phyloP scores from a whole-genome alignment of 495 filamentous ascomycete genomes.

The Penicillium flavigenum region DNA sequence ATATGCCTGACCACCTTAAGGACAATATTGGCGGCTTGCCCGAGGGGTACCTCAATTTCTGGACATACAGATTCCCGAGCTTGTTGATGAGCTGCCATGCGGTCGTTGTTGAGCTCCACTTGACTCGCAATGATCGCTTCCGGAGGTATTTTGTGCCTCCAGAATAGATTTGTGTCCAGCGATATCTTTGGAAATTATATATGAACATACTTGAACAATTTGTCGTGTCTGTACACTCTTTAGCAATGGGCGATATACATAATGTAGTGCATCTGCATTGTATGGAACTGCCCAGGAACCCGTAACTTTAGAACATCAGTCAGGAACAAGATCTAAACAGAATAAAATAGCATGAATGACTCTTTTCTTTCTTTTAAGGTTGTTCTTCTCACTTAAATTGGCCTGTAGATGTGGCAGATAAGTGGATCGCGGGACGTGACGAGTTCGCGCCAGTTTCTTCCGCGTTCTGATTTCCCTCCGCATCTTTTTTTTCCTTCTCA shows the following conservation, averaged over 20 bases:
- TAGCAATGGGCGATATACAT: background rate
- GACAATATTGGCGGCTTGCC: slow-evolving; percentile 74
- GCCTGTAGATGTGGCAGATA: background rate
- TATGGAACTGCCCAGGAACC: background rate
- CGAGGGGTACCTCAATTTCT: slow-evolving; percentile 84
- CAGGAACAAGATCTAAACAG: background rate
- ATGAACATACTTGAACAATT: background rate
- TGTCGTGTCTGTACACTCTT: background rate
- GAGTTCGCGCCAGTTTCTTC: slow-evolving; percentile 5
- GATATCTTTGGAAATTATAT: background rate
- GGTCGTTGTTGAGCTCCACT: slow-evolving; percentile 62
- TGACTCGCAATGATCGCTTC: slow-evolving; percentile 70
- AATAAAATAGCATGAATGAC: background rate
- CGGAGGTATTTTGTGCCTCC: slow-evolving; percentile 63
- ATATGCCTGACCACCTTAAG: slow-evolving; percentile 79
- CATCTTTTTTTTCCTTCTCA: background rate
- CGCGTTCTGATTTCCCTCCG: slow-evolving; percentile 2
- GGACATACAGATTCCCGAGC: slow-evolving; percentile 77
- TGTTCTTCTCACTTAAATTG: background rate
- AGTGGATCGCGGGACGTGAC: slow-evolving; percentile 7
- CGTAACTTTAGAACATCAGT: background rate
- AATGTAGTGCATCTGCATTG: background rate
- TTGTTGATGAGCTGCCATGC: slow-evolving; percentile 78
- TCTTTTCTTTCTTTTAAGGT: background rate
- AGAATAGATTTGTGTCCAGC: slow-evolving; percentile 19